Base-by-base conservation (phyloP, 2,329 filamentous ascomycete genomes). In the Tolypocladium capitatum region DNA sequence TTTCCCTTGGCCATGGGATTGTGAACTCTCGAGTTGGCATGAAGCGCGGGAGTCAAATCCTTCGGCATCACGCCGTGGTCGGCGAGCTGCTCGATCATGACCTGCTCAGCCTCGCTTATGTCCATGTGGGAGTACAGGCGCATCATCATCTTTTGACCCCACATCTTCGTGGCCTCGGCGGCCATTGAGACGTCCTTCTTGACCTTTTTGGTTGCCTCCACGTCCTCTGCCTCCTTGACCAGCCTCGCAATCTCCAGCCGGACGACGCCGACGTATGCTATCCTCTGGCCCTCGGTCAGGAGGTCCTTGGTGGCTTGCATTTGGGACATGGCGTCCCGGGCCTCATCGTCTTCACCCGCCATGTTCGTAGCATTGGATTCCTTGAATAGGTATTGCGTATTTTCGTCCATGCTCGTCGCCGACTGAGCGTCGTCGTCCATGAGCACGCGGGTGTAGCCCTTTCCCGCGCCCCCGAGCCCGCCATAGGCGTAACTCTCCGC, bases 121-220 rank as follows among this genome's bases (percentile, higher is more conserved):
- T 98, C 92, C 92, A 98, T 98, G 66, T 98, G 92, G 13, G 80
- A 72, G 63, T 97, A 98, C 13, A 98, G 65, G 24, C 91, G 81
- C 51, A 96, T 81, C 90, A 98, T 98, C 76, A 95, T 94, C 69
- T 94, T 94, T 64, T 98, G 92, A 48, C 86, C 82, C 91, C 91
- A 98, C 85, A 96, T 96, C 65, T 84, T 84, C 69, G 86, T 83
- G 33, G 82, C 78, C 63, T 96, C 92, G 11, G 81, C 70, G 0
- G 85, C 79, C 51, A 83, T 69, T 30, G 78, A 74, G 11, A 89
- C 63, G 40, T 81, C 71, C 63, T 91, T 96, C 65, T 84, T 92
- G 2, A 79, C 76, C 38, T 73, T 76, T 57, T 75, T 86, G 2
- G 75, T 81, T 28, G 68, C 66, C 51, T 81, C 76, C 35, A 90